Evolutionary conservation across 1,139 yeast species (phyloP).

Genomic region (Lodderomyces theae): DNA sequence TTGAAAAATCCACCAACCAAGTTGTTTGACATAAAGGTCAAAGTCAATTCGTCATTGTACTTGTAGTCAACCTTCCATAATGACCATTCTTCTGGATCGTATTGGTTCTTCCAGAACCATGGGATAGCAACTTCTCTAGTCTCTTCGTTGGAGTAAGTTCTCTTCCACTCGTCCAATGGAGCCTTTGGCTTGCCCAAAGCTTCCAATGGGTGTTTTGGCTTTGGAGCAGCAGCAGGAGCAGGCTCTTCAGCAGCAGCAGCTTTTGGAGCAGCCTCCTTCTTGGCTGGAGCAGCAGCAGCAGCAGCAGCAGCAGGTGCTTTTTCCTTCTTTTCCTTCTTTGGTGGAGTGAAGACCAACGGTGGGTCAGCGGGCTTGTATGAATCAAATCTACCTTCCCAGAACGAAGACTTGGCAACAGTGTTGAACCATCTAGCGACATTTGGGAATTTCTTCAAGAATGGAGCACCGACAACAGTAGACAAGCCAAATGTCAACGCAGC

Average conservation of each 20-base stretch:
- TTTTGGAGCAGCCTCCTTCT: slow-evolving; percentile 36
- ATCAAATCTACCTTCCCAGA: slow-evolving; percentile 41
- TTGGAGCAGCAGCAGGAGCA: slow-evolving; percentile 45
- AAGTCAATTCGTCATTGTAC: slow-evolving; percentile 96
- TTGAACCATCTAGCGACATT: slow-evolving; percentile 86
- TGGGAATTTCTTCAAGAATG: slow-evolving; percentile 82
- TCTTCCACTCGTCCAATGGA: slow-evolving; percentile 92
- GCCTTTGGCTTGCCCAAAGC: slow-evolving; percentile 72
- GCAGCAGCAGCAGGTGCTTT: slow-evolving; percentile 36
- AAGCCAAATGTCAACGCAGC: slow-evolving; percentile 61
- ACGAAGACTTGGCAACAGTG: slow-evolving; percentile 60
- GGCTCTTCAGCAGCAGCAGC: slow-evolving; percentile 41
- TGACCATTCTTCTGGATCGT: slow-evolving; percentile 91
- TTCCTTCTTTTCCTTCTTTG: slow-evolving; percentile 73
- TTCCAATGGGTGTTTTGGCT: slow-evolving; percentile 91
- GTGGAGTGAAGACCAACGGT: slow-evolving; percentile 67
- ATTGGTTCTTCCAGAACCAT: slow-evolving; percentile 94
- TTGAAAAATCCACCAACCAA: slow-evolving; percentile 97
- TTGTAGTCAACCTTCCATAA: slow-evolving; percentile 94
- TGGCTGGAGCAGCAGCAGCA: slow-evolving; percentile 40
- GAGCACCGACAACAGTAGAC: slow-evolving; percentile 92
- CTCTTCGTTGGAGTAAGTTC: slow-evolving; percentile 95
- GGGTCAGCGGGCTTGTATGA: slow-evolving; percentile 60
- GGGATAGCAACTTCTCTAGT: slow-evolving; percentile 94
- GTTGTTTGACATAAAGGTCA: slow-evolving; percentile 98